Evolutionary conservation across 352 stramenopile genomes (phyloP).

Genomic region (Globisporangium orthogonon): DNA sequence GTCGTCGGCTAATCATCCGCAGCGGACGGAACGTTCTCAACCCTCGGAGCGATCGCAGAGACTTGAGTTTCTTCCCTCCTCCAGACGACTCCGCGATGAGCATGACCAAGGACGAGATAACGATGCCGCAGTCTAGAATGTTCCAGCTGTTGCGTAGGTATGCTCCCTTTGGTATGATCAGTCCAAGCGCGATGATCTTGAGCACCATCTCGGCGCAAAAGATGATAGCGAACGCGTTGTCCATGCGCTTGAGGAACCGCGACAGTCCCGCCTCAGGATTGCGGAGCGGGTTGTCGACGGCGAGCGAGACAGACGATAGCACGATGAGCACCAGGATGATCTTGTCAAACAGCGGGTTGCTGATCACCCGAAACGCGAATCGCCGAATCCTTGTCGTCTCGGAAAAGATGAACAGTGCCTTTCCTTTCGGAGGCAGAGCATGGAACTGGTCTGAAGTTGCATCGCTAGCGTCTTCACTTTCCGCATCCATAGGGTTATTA

Average conservation of each 20-base stretch:
- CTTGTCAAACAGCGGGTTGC: conserved; percentile 73
- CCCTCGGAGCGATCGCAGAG: conserved; percentile 74
- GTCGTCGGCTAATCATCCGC: conserved; percentile 85
- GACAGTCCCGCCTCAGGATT: conserved; percentile 41
- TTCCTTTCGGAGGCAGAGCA: conserved; percentile 14
- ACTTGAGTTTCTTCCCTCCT: conserved; percentile 47
- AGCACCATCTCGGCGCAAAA: conserved; percentile 88
- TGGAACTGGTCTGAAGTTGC: conserved; percentile 3
- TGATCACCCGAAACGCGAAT: conserved; percentile 40
- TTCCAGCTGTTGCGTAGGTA: conserved; percentile 89
- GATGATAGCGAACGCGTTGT: conserved; percentile 71
- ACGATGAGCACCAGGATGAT: conserved; percentile 79
- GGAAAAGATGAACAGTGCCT: conserved; percentile 45
- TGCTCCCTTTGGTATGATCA: conserved; percentile 54
- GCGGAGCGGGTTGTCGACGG: conserved; percentile 80
- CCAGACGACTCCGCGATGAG: conserved; percentile 41
- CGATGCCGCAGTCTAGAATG: conserved; percentile 85
- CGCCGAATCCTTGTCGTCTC: conserved; percentile 31
- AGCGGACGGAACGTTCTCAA: conserved; percentile 87
- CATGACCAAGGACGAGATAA: conserved; percentile 75
- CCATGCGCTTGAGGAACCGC: conserved; percentile 43
- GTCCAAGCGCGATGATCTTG: conserved; percentile 84
- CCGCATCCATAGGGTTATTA: neutral
- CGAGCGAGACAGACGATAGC: conserved; percentile 76
- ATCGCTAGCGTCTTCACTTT: neutral